Percentiles rank a stretch among this genome's conserved stretches.
Conservation (phyloP, 2,329 filamentous ascomycete genomes). For the Fusarium abutilonis region DNA sequence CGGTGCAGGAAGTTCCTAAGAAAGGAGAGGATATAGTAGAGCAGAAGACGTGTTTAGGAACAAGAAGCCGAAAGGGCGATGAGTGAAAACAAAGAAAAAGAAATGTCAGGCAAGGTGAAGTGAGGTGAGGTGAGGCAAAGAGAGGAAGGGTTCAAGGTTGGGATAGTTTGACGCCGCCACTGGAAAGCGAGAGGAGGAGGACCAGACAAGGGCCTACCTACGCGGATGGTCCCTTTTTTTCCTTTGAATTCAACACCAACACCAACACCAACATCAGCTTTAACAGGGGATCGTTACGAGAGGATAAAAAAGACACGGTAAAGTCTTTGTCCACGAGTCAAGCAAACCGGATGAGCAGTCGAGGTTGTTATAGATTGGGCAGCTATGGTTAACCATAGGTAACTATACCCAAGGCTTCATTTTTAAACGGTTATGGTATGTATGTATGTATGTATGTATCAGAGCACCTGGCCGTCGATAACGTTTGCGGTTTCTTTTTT, state of each 20-base stretch:
- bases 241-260: slow-evolving; percentile 34
- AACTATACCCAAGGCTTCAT: background rate
- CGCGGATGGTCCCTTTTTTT: slow-evolving; percentile 34
- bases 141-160: slow-evolving; percentile 30
- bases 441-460: background rate
- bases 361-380: slow-evolving; percentile 32
- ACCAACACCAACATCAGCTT: slow-evolving; percentile 33
- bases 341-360: slow-evolving; percentile 11
- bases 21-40: slow-evolving; percentile 21
- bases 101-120: slow-evolving; percentile 1
- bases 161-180: slow-evolving; percentile 26
- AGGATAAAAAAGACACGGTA: slow-evolving; percentile 21
- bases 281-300: slow-evolving; percentile 29
- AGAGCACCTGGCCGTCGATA: slow-evolving; percentile 15
- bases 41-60: slow-evolving; percentile 11
- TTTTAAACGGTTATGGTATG: slow-evolving; percentile 10
- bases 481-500: slow-evolving; percentile 25
- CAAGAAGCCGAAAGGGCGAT: slow-evolving; percentile 2
- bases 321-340: slow-evolving; percentile 24
- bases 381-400: slow-evolving; percentile 8
- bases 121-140: slow-evolving; percentile 1
- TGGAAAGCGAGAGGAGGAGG: slow-evolving; percentile 22
- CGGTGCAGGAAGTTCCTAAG: slow-evolving; percentile 21
- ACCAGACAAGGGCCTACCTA: slow-evolving; percentile 38
- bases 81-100: slow-evolving; percentile 9